phyloP scores from a whole-genome alignment of 2,329 filamentous ascomycete genomes.

The Pseudogymnoascus sp. region DNA sequence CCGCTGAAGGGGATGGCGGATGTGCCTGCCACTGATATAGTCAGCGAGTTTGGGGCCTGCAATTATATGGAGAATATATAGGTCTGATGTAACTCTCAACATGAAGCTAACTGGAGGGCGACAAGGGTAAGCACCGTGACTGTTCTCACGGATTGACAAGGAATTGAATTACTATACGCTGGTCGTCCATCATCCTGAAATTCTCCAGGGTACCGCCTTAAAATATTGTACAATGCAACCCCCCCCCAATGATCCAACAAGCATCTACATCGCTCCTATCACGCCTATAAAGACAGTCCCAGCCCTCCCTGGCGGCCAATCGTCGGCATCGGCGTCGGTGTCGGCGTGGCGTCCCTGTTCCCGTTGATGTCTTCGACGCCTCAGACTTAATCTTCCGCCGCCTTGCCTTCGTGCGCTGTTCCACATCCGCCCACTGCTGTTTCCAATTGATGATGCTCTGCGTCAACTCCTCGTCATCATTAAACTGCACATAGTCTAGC shows the following conservation, averaged over 20 bases:
- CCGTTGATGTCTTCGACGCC: not conserved
- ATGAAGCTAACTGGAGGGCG: not conserved
- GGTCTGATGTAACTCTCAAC: not conserved
- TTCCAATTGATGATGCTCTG: conserved; percentile 57
- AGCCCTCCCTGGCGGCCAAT: not conserved
- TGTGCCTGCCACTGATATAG: not conserved
- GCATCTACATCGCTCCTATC: not conserved
- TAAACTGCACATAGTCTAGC: conserved; percentile 39
- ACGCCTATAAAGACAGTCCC: not conserved
- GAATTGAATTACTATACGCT: not conserved
- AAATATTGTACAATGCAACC: not conserved
- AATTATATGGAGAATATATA: not conserved
- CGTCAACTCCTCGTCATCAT: conserved; percentile 49
- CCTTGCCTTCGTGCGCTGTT: conserved; percentile 31
- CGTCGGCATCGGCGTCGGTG: not conserved
- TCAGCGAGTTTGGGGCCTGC: not conserved
- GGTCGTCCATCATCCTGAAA: not conserved
- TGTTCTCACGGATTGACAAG: not conserved
- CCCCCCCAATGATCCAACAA: not conserved
- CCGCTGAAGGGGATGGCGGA: not conserved
- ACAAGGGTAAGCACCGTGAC: not conserved
- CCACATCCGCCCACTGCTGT: conserved; percentile 49
- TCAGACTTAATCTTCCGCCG: conserved; percentile 13
- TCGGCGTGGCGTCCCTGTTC: not conserved
- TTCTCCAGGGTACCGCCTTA: not conserved